Base-by-base conservation (phyloP, 305 asterid genomes). In the Fraxinus dipetala region DNA sequence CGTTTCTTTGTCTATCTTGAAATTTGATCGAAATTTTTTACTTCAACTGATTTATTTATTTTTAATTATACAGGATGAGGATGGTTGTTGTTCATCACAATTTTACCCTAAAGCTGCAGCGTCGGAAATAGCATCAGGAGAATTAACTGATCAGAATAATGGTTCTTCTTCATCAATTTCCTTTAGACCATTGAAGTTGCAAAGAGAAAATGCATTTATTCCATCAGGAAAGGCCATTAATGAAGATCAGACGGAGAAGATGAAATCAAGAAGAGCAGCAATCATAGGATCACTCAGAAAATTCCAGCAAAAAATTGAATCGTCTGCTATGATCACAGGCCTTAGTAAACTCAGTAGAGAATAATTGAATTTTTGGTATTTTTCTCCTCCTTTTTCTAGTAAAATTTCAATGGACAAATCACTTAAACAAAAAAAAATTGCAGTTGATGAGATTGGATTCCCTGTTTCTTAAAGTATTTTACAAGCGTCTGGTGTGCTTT, bases 11-110 rank as follows among this genome's bases (percentile, higher is more conserved):
- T 45, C 56, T 13, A 0, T 45, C 56, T 45, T 13, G 56, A 45
- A 13, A 13, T 45, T 45, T 45, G 20, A 13, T 45, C 6, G 56
- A 45, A 13, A 3, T 0, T 59, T 59, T 59, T 59, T 6, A 10
- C 69, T 7, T 20, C 9, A 20, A 22, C 31, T 59, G 30, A 6
- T 7, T 18, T 59, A 20, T 20, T 18, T 18, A 6, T 43, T 43
- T 14, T 14, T 14, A 45, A 45, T 45, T 20, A 20, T 6, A 69
- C 22, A 85, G 88, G 89, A 89, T 79, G 90, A 84, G 69, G 83
- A 85, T 20, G 88, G 83, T 1, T 83, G 90, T 69, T 85, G 86
- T 80, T 87, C 90, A 1, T 87, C 88, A 0, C 72, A 73, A 65
- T 61, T 40, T 14, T 83, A 75, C 1, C 13, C 61, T 20, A 69